Evolutionary conservation across 2,329 filamentous ascomycete genomes (phyloP).

Genomic region (Epichloe uncinata): DNA sequence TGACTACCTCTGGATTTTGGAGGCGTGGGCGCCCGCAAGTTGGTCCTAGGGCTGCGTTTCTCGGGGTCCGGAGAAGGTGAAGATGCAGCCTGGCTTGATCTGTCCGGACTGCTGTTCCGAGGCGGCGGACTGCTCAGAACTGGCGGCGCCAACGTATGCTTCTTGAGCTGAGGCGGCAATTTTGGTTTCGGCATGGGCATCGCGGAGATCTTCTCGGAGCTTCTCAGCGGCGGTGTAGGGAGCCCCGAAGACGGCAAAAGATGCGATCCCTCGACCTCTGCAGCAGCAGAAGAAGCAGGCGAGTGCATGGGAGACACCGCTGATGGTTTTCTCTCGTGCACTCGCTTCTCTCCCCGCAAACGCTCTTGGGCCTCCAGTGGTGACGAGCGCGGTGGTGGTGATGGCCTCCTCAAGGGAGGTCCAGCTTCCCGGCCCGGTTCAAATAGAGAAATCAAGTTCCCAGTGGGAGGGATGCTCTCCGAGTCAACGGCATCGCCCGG

Average conservation of each 20-base stretch:
- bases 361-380: not conserved
- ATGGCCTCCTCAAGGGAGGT: constrained; percentile 18
- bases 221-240: constrained; percentile 1
- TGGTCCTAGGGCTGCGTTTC: constrained; percentile 12
- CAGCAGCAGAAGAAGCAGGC: not conserved
- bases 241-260: not conserved
- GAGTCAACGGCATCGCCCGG: constrained; percentile 28
- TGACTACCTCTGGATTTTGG: constrained; percentile 20
- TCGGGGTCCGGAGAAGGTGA: constrained; percentile 16
- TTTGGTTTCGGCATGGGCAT: constrained; percentile 10
- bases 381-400: constrained; percentile 7
- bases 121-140: not conserved
- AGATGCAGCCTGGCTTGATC: constrained; percentile 9
- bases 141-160: constrained; percentile 14
- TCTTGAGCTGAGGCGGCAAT: constrained; percentile 12
- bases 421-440: constrained; percentile 35
- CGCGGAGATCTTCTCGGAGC: constrained; percentile 3
- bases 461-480: constrained; percentile 46
- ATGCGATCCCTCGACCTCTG: not conserved
- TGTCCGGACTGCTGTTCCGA: not conserved
- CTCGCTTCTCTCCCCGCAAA: not conserved
- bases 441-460: constrained; percentile 54
- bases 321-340: not conserved
- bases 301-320: not conserved
- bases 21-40: constrained; percentile 22